Base-by-base conservation (phyloP, 106 monocot genomes). In the Cymbidium sinense region DNA sequence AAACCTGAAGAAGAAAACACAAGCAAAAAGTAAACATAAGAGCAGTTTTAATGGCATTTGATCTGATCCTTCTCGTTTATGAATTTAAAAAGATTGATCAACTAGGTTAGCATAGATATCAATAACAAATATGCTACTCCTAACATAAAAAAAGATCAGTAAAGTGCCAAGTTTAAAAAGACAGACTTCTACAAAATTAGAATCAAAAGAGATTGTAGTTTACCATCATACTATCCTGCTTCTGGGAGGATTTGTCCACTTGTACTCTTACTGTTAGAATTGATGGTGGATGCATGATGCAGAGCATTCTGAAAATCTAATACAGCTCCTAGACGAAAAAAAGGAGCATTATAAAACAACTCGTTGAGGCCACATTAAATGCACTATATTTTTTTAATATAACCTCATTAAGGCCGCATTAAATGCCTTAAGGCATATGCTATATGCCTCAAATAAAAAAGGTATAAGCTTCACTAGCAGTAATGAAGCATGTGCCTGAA, bases 251-350 rank as follows among this genome's bases (percentile, higher is more conserved):
- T 9, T 55, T 64, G 35, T 30, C 27, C 35, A 37, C 4, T 37
- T 62, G 58, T 20, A 77, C 21, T 62, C 77, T 64, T 55, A 30
- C 31, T 61, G 62, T 37, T 62, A 77, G 17, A 33, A 77, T 37
- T 1, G 61, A 62, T 39, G 77, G 77, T 11, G 37, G 58, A 77
- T 35, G 25, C 34, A 35, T 62, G 25, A 64, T 34, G 37, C 62
- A 35, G 61, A 77, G 77, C 77, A 77, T 77, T 61, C 77, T 64
- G 62, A 64, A 77, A 15, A 36, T 39, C 71, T 37, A 71, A 29
- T 67, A 67, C 13, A 33, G 31, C 27, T 27, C 6, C 61, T 62
- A 62, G n/a, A 25, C 6, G 27, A 62, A 62, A 23, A 62, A 23
- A 62, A 1, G 27, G 31, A 67, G 31, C 15, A 67, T 33, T 67